These are phyloP conservation scores for Raffaelea ambrosiae DNA, from an alignment of 2,329 filamentous ascomycete species.

Conservation along the genomic window DNA sequence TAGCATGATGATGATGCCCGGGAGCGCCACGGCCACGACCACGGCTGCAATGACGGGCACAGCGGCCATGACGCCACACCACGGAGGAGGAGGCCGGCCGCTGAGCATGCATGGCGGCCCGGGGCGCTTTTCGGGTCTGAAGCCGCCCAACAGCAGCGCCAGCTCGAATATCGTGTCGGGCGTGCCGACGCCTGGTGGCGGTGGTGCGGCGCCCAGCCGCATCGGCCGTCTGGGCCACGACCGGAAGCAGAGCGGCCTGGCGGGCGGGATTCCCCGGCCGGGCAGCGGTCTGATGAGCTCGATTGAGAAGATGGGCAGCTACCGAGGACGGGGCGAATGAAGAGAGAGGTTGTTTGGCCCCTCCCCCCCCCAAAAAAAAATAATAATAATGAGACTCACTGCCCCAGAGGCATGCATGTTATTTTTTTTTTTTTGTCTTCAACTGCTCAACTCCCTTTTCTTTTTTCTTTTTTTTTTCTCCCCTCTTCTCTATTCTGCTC, in stretches of 20 bases:
- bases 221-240: constrained; percentile 37
- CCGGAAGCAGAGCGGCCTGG: constrained; percentile 31
- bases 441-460: neutral
- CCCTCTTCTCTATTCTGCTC: neutral
- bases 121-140: constrained; percentile 39
- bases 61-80: constrained; percentile 16
- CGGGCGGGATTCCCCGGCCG: constrained; percentile 36
- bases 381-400: too few relatives aligned
- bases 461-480: neutral
- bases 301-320: constrained; percentile 78
- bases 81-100: constrained; percentile 9
- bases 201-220: too few relatives aligned
- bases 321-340: constrained; percentile 25
- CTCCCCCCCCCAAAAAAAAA: neutral
- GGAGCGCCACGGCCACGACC: constrained; percentile 5
- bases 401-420: too few relatives aligned
- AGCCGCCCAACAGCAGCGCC: constrained; percentile 42
- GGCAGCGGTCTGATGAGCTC: constrained; percentile 63
- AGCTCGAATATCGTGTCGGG: neutral
- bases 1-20: constrained; percentile 12
- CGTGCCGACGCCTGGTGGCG: constrained; percentile 11
- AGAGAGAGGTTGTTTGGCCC: too few relatives aligned
- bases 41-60: too few relatives aligned
- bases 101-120: constrained; percentile 12
- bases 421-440: neutral